These are phyloP conservation scores for Inonotus obliquus DNA, from an alignment of 1,284 basidiomycete species.

Conservation along the genomic window DNA sequence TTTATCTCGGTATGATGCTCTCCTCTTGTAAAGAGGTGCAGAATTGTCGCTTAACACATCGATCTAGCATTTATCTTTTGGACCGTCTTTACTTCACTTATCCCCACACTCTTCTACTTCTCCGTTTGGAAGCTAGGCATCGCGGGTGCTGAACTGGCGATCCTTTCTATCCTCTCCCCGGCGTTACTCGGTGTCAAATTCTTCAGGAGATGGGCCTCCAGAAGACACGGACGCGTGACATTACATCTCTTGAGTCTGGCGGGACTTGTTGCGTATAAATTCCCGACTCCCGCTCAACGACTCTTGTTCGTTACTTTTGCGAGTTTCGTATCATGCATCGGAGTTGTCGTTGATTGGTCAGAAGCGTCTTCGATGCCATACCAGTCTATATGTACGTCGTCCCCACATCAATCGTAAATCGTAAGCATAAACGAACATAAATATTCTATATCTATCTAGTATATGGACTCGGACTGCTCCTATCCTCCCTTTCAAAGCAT, in stretches of 20 bases:
- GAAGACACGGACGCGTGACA: constrained; percentile 43
- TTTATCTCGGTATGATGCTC: constrained; percentile 42
- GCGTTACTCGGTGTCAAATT: constrained; percentile 47
- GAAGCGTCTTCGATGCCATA: constrained; percentile 35
- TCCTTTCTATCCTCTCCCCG: constrained; percentile 67
- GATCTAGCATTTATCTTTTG: constrained; percentile 76
- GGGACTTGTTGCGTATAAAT: constrained; percentile 58
- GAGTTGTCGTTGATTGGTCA: constrained; percentile 54
- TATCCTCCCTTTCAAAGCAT: constrained; percentile 73
- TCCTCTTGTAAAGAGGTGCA: background rate
- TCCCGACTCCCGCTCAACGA: constrained; percentile 51
- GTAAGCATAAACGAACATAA: background rate
- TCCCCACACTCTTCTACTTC: constrained; percentile 87
- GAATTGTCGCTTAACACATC: background rate
- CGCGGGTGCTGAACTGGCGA: constrained; percentile 71
- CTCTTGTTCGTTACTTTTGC: constrained; percentile 56
- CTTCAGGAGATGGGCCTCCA: constrained; percentile 41
- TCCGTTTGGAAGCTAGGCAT: constrained; percentile 85
- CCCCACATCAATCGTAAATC: background rate
- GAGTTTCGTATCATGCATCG: constrained; percentile 46
- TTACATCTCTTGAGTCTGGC: constrained; percentile 48
- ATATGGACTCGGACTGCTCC: constrained; percentile 59
- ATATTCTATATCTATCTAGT: constrained; percentile 38
- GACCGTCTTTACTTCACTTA: constrained; percentile 82
- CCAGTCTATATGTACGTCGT: constrained; percentile 53